Evolutionary conservation across 192 early-diverging fungal genomes (phyloP).

Genomic region (Gamsiella multidivaricata): DNA sequence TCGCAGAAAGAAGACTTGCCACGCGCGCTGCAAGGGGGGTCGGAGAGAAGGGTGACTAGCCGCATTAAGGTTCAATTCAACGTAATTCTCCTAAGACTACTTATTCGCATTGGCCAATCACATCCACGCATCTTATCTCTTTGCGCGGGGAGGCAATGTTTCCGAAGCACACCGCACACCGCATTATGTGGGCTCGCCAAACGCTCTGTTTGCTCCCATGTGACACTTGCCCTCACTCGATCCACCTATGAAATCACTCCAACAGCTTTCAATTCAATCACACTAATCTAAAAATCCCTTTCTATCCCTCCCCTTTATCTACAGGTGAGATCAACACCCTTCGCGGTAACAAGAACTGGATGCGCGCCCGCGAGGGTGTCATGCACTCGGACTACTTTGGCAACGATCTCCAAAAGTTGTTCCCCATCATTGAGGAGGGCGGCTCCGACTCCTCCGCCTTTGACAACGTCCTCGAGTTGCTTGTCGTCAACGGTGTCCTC

Average conservation of each 20-base stretch:
- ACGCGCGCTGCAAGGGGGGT: background rate
- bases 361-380: constrained; percentile 97
- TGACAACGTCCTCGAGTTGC: constrained; percentile 95
- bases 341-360: constrained; percentile 99
- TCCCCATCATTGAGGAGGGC: constrained; percentile 95
- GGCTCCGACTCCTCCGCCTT: constrained; percentile 97
- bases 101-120: constrained; percentile 33
- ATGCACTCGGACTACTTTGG: constrained; percentile 88
- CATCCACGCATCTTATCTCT: constrained; percentile 42
- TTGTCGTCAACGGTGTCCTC: constrained; percentile 91
- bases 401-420: constrained; percentile 79
- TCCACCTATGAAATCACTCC: constrained; percentile 36
- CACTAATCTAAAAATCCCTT: background rate
- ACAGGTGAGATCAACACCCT: constrained; percentile 98
- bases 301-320: too few relatives aligned
- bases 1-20: too few relatives aligned
- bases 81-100: constrained; percentile 38
- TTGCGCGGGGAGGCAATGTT: constrained; percentile 9
- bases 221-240: constrained; percentile 20
- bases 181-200: constrained; percentile 8
- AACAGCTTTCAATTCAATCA: background rate
- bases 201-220: constrained; percentile 26
- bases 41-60: background rate
- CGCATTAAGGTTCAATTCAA: constrained; percentile 40
- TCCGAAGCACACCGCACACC: constrained; percentile 5